These are phyloP conservation scores for Botryotinia narcissicola DNA, from an alignment of 2,329 filamentous ascomycete species.

Conservation along the genomic window DNA sequence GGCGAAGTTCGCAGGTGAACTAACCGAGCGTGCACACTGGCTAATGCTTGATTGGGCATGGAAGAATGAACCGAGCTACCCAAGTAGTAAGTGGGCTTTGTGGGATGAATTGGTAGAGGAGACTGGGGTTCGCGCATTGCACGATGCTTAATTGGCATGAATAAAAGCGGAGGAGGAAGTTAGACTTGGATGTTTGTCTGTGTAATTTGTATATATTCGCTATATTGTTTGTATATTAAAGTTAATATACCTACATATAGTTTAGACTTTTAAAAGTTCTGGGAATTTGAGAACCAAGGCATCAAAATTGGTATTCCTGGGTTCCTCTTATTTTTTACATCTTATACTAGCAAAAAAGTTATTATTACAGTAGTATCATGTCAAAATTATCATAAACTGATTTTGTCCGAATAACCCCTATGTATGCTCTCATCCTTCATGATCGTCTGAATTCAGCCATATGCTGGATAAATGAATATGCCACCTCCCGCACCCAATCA, in stretches of 20 bases:
- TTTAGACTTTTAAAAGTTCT: neutral
- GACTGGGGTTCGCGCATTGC: neutral
- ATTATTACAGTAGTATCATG: neutral
- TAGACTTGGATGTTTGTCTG: neutral
- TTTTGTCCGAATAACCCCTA: too few relatives aligned
- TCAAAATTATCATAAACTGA: neutral
- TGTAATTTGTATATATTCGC: neutral
- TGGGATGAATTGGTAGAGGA: neutral
- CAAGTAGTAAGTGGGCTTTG: neutral
- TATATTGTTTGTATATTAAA: neutral
- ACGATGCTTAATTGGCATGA: neutral
- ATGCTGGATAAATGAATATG: neutral
- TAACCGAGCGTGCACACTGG: neutral
- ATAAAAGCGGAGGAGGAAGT: neutral
- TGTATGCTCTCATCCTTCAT: neutral
- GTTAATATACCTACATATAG: neutral
- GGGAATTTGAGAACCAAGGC: neutral
- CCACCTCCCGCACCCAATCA: neutral
- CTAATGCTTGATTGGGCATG: neutral
- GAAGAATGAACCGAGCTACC: neutral
- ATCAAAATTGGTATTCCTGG: neutral
- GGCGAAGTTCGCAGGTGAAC: neutral
- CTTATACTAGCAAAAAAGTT: neutral
- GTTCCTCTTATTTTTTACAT: neutral
- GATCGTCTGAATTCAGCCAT: neutral